Percentiles rank a stretch among this genome's conserved stretches.
These are phyloP conservation scores for Claviceps sp. DNA, from an alignment of 2,329 filamentous ascomycete species.

Conservation along the genomic window DNA sequence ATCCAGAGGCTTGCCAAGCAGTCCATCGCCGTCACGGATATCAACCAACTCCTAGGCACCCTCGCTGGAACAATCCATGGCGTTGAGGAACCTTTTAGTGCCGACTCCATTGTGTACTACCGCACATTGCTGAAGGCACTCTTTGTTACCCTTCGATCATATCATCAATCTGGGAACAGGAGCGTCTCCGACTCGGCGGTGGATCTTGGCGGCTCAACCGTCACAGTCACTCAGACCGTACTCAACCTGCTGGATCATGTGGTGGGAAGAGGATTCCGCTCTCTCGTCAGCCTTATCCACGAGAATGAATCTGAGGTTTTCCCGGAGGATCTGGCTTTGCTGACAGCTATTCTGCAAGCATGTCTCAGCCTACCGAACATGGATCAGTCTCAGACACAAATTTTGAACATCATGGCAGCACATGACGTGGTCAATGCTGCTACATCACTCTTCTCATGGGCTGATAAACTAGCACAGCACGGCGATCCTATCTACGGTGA, in stretches of 20 bases:
- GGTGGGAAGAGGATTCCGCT: constrained; percentile 70
- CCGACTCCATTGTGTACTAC: constrained; percentile 54
- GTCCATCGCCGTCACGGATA: constrained; percentile 34
- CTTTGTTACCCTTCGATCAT: constrained; percentile 65
- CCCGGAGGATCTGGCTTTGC: constrained; percentile 71
- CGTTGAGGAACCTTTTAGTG: constrained; percentile 39
- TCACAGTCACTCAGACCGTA: constrained; percentile 44
- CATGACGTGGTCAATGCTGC: constrained; percentile 70
- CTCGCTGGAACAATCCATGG: constrained; percentile 39
- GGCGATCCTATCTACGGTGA: constrained; percentile 88
- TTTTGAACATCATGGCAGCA: constrained; percentile 55
- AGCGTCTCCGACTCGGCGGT: constrained; percentile 18
- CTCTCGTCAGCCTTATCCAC: constrained; percentile 70
- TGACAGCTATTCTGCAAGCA: constrained; percentile 80
- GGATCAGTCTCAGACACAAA: constrained; percentile 55
- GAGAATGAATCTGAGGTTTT: constrained; percentile 47
- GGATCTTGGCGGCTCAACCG: constrained; percentile 22
- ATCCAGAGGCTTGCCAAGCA: constrained; percentile 63
- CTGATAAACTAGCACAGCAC: constrained; percentile 64
- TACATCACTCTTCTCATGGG: constrained; percentile 83
- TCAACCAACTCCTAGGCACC: constrained; percentile 36
- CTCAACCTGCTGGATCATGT: constrained; percentile 70
- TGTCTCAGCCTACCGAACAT: constrained; percentile 68
- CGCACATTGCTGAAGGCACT: constrained; percentile 72
- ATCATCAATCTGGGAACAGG: constrained; percentile 28